A percentile compares a stretch with the other conserved stretches of the same genome.
These are phyloP conservation scores for Punctularia strigosozonata DNA, from an alignment of 768 basidiomycete genomes.

Conservation along the genomic window DNA sequence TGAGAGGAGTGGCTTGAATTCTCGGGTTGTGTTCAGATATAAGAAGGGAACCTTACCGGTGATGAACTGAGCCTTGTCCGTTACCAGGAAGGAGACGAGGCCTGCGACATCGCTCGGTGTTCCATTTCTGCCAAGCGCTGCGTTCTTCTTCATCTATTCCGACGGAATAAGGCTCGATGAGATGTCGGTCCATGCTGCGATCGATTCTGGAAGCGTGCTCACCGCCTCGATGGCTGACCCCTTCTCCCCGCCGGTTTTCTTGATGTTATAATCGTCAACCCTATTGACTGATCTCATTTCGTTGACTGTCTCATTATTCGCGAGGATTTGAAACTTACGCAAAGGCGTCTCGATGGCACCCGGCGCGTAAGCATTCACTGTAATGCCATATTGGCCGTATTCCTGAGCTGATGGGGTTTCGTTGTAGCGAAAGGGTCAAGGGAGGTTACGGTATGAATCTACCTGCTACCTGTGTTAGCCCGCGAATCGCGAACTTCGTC, in stretches of 20 bases:
- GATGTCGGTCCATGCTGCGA: no score
- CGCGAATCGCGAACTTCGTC: neutral
- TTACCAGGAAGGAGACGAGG: conserved; percentile 6
- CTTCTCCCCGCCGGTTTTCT: conserved; percentile 1
- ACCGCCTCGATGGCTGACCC: conserved; percentile 1
- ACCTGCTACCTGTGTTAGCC: neutral
- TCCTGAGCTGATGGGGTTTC: neutral
- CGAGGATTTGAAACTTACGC: conserved; percentile 1
- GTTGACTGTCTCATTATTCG: neutral
- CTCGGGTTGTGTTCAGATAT: no score
- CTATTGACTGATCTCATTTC: neutral
- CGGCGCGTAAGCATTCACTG: conserved; percentile 4
- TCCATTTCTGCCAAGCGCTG: neutral
- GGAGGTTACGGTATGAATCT: neutral
- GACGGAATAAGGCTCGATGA: neutral
- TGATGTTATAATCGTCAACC: conserved; percentile 2
- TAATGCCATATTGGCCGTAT: neutral
- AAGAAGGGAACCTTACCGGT: no score
- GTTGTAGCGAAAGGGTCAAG: neutral
- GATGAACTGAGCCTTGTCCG: conserved; percentile 4
- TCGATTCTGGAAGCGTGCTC: no score
- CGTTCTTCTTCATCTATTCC: neutral
- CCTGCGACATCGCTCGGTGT: conserved; percentile 5
- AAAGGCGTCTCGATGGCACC: conserved; percentile 5
- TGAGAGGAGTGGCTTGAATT: no score